A percentile compares a stretch with the other conserved stretches of the same genome.
Conservation (phyloP, 495 filamentous ascomycete species). For the Durotheca rogersii region DNA sequence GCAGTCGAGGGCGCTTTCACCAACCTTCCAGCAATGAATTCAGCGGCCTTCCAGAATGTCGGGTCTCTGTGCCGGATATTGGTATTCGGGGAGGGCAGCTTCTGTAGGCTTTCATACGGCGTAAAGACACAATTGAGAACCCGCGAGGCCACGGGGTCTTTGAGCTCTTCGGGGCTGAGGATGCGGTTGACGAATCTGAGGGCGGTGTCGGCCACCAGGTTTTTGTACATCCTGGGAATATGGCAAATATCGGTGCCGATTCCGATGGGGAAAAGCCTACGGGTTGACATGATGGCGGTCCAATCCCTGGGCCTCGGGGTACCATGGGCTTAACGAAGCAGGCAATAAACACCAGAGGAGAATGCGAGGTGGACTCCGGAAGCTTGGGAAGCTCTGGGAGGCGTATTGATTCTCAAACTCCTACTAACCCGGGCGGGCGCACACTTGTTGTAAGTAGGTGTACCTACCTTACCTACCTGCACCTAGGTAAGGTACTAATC, state of each 20-base stretch:
- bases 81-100: too few species aligned
- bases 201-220: conserved; percentile 29
- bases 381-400: neutral
- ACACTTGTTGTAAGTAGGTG: too few species aligned
- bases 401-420: neutral
- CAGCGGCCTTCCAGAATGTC: conserved; percentile 28
- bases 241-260: conserved; percentile 61
- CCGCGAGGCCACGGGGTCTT: neutral
- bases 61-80: too few species aligned
- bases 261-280: conserved; percentile 42
- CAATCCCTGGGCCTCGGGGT: neutral
- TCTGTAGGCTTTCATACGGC: neutral
- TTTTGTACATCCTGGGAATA: conserved; percentile 45
- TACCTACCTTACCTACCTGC: too few species aligned
- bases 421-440: too few species aligned
- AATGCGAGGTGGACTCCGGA: neutral
- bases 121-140: conserved; percentile 12
- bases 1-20: conserved; percentile 12
- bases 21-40: conserved; percentile 55
- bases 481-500: too few species aligned
- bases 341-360: neutral
- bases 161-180: conserved; percentile 42
- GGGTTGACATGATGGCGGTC: conserved; percentile 1
- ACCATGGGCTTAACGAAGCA: neutral
- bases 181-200: conserved; percentile 44